phyloP scores from a whole-genome alignment of 2,329 filamentous ascomycete species.

The Tolypocladium capitatum region DNA sequence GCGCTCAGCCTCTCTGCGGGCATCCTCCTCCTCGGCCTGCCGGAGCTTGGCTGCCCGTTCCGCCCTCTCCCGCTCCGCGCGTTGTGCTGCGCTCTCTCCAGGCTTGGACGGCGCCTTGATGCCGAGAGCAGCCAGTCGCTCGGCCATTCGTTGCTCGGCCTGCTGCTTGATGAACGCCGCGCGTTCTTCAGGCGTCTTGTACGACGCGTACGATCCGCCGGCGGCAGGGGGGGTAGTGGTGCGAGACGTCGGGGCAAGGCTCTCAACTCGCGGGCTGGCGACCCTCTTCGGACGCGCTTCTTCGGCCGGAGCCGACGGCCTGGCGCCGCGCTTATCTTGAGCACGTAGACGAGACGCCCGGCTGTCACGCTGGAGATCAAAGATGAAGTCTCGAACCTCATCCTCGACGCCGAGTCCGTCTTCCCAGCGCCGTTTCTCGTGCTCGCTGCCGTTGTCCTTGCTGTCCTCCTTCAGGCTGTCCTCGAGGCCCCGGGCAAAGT shows the following conservation, averaged over 20 bases:
- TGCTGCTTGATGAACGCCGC: slow-evolving; percentile 96
- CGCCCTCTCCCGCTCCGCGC: slow-evolving; percentile 73
- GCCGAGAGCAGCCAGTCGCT: slow-evolving; percentile 83
- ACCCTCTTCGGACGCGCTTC: slow-evolving; percentile 26
- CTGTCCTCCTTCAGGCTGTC: slow-evolving; percentile 73
- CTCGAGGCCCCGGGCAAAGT: slow-evolving; percentile 75
- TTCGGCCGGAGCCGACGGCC: slow-evolving; percentile 25
- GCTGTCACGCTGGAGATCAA: slow-evolving; percentile 80
- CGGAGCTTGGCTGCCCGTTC: slow-evolving; percentile 79
- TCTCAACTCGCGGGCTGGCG: slow-evolving; percentile 36
- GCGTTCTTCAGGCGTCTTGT: slow-evolving; percentile 83
- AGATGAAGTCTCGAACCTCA: slow-evolving; percentile 95
- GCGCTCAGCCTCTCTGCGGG: slow-evolving; percentile 73
- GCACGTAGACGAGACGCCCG: slow-evolving; percentile 56
- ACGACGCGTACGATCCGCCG: slow-evolving; percentile 62
- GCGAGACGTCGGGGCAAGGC: slow-evolving; percentile 38
- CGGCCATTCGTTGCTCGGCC: slow-evolving; percentile 92
- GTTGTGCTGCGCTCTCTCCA: slow-evolving; percentile 69
- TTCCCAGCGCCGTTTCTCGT: slow-evolving; percentile 89
- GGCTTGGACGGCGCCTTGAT: slow-evolving; percentile 72
- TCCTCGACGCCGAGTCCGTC: slow-evolving; percentile 93
- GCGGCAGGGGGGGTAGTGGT: slow-evolving; percentile 31
- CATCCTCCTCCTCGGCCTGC: slow-evolving; percentile 89
- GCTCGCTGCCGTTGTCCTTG: slow-evolving; percentile 65
- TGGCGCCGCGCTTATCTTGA: slow-evolving; percentile 40